Evolutionary conservation across 2,329 filamentous ascomycete species (phyloP), one percentile per base, ranked within the genome.

Genomic region (Exophiala oligosperma): DNA sequence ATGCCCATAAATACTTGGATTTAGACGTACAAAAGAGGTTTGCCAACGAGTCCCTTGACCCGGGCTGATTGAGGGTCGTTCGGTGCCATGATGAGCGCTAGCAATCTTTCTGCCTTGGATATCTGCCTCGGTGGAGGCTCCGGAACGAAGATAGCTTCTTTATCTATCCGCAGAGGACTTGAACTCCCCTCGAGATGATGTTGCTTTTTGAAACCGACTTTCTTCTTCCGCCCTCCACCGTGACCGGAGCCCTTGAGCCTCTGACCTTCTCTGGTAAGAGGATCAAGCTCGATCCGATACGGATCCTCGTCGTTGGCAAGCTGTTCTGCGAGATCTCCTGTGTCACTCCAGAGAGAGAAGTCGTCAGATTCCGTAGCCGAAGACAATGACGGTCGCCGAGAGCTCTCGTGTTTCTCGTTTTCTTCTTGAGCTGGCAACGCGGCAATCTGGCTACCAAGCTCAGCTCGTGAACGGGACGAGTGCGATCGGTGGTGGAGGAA

Each of bases 261-360:
- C 57, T 67, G 65, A 74, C 73, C 71, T 72, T 73, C 66, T 69
- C 69, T 63, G 69, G 71, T 74, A 49, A 77, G 72, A 46, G 79
- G 75, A 41, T 79, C 77, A 60, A 93, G 80, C 69, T 84, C 87
- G 67, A 86, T 84, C 67, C 84, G 86, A 66, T 96, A 81, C 59
- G 91, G 90, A 73, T 96, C 91, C 76, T 93, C 86, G 70, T 87
- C 86, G 79, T 90, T 88, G 69, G 85, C 89, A 68, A 92, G 82
- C 81, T 95, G 93, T 78, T 97, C 93, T 70, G 91, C 91, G 69
- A 97, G 85, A 76, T 97, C 94, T 71, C 92, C 93, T 46, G 93
- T 96, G 75, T 97, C 92, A 71, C 90, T 92, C 92, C 91, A 97
- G 68, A 90, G 85, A 59, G 87, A 91, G 74, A 90, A 90, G 69